Conservation (phyloP, 495 filamentous ascomycete genomes). For the Talaromyces borbonicus region DNA sequence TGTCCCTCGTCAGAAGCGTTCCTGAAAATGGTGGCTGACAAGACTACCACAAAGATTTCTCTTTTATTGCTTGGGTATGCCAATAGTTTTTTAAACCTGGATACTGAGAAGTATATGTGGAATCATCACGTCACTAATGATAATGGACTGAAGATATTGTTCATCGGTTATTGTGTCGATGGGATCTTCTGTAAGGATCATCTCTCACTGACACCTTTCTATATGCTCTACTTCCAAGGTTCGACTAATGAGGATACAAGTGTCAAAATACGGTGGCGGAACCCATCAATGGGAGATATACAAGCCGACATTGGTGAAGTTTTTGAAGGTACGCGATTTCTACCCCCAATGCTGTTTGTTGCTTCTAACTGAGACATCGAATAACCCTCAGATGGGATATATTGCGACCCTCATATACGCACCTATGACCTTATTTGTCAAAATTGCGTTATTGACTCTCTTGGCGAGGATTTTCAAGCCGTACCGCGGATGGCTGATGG, state of each 20-base stretch:
- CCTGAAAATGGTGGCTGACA: conserved; percentile 12
- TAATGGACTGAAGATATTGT: conserved; percentile 19
- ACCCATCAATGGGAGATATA: conserved; percentile 21
- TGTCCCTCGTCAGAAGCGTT: not conserved
- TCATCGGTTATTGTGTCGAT: conserved; percentile 30
- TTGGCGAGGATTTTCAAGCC: conserved; percentile 38
- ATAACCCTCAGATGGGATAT: conserved; percentile 21
- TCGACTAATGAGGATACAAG: conserved; percentile 11
- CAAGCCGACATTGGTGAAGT: conserved; percentile 12
- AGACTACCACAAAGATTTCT: conserved; percentile 20
- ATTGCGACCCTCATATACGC: conserved; percentile 37
- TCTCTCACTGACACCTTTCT: no score
- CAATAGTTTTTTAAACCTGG: not conserved
- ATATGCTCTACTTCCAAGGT: not conserved
- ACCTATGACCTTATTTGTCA: conserved; percentile 37
- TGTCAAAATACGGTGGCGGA: conserved; percentile 30
- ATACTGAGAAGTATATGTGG: not conserved
- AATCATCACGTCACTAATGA: no score
- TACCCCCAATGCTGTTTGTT: not conserved
- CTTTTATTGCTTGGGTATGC: conserved; percentile 27
- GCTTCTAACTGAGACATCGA: not conserved
- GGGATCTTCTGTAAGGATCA: conserved; percentile 28
- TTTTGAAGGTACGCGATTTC: conserved; percentile 27
- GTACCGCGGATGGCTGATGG: conserved; percentile 26
- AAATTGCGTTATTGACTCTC: conserved; percentile 38